These are phyloP conservation scores for Cucurbita pepo DNA, from an alignment of 306 rosid genomes.

Conservation along the genomic window DNA sequence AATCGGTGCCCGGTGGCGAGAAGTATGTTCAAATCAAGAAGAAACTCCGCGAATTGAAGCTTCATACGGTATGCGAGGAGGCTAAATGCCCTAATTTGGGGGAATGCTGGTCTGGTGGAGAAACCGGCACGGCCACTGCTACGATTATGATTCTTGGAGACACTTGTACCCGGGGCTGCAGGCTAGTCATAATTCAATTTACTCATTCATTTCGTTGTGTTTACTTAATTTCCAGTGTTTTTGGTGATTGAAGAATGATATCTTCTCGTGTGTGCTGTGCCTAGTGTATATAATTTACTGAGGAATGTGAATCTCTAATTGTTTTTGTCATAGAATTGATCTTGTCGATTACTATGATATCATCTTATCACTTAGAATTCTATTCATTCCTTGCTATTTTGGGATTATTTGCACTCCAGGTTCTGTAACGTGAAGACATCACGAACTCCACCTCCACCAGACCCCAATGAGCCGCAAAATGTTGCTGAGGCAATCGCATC, in stretches of 20 bases:
- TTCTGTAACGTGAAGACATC: slow-evolving; percentile 98
- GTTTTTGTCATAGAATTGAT: not conserved
- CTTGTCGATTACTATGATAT: not conserved
- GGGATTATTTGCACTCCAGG: slow-evolving; percentile 22
- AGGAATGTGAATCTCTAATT: not conserved
- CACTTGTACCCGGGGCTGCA: slow-evolving; percentile 97
- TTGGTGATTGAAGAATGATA: not conserved
- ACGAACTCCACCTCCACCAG: slow-evolving; percentile 89
- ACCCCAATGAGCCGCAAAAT: slow-evolving; percentile 82
- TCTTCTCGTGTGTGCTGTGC: not conserved
- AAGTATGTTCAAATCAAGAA: slow-evolving; percentile 95
- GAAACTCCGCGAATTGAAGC: slow-evolving; percentile 84
- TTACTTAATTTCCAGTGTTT: not conserved
- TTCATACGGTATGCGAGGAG: slow-evolving; percentile 94
- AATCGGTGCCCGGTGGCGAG: slow-evolving; percentile 82
- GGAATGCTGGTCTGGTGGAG: slow-evolving; percentile 99
- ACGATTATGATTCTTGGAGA: slow-evolving; percentile 97
- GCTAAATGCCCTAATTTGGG: slow-evolving; percentile 87
- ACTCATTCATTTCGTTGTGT: not conserved
- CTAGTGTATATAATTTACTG: not conserved
- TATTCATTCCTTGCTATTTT: not conserved
- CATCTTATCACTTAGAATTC: not conserved
- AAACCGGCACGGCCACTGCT: slow-evolving; percentile 95
- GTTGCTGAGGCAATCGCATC: slow-evolving; percentile 99
- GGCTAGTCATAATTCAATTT: slow-evolving; percentile 27